Percentiles rank a stretch among this genome's conserved stretches.
Conservation (phyloP, 2,329 filamentous ascomycete species). For the Apiospora arundinis region DNA sequence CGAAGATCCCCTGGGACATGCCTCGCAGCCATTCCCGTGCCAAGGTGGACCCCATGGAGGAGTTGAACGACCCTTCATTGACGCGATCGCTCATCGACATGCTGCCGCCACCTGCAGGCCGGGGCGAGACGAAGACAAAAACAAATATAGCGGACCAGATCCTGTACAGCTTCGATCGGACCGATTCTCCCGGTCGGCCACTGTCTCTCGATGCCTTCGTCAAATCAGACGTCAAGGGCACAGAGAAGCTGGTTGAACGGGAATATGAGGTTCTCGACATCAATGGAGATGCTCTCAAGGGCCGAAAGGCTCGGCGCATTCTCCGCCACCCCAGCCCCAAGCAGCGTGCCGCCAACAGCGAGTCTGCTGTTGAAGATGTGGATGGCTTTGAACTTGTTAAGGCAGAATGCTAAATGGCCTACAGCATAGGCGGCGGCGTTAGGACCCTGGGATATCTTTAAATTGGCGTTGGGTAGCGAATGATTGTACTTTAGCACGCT, state of each 20-base stretch:
- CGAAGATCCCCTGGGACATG: slow-evolving; percentile 32
- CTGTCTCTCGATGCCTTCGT: slow-evolving; percentile 48
- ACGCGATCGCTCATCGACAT: slow-evolving; percentile 45
- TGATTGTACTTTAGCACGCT: no score
- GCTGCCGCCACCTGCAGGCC: slow-evolving; percentile 31
- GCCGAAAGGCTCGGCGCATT: slow-evolving; percentile 50
- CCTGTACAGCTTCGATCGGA: slow-evolving; percentile 52
- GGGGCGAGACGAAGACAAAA: slow-evolving; percentile 19
- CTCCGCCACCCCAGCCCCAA: slow-evolving; percentile 42
- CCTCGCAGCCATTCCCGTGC: slow-evolving; percentile 40
- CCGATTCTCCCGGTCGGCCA: slow-evolving; percentile 46
- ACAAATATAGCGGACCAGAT: slow-evolving; percentile 42
- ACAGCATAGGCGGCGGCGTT: not conserved
- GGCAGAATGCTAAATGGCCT: not conserved
- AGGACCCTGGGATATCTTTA: no score
- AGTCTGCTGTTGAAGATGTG: slow-evolving; percentile 42
- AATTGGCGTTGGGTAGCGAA: no score
- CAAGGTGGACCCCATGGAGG: slow-evolving; percentile 42
- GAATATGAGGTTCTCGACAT: slow-evolving; percentile 55
- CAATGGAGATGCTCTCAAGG: slow-evolving; percentile 52
- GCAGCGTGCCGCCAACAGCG: slow-evolving; percentile 17
- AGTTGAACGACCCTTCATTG: slow-evolving; percentile 43
- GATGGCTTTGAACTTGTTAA: slow-evolving; percentile 51
- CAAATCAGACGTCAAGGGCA: slow-evolving; percentile 46
- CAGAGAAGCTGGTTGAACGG: slow-evolving; percentile 53